Base-by-base conservation (phyloP, 2,329 filamentous ascomycete species). In the Venturia oleaginea region DNA sequence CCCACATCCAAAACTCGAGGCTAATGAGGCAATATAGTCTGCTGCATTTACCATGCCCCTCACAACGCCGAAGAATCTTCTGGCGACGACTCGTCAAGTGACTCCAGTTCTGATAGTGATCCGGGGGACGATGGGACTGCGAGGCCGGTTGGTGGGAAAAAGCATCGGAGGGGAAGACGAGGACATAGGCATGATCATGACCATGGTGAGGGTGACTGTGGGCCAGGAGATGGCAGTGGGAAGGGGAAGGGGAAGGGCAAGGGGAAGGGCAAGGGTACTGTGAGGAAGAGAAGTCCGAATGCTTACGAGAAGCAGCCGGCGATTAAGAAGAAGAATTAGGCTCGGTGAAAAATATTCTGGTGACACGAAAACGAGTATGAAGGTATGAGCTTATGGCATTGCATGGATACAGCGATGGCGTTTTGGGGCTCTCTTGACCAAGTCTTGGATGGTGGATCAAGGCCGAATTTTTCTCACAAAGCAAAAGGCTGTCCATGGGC, bases 21-120 rank as follows among this genome's bases (percentile, higher is more conserved):
- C 59, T 65, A 24, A 63, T 11, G 3, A 7, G 38, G n/a, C 19
- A 38, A 38, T 59, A 10, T 61, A 96, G 94, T 97, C n/a, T 99
- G 94, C 83, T 99, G 94, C 76, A 99, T 99, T 76, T 99, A 97
- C 78, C 93, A 97, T 78, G 89, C 89, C 66, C 87, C 91, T 7
- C 89, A 88, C 69, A 84, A 91, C 4, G 91, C 89, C 73, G 93
- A 97, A 75, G 94, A 90, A 38, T 92, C 88, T 68, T 85, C 86
- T 68, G 85, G 88, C 66, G 79, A 79, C 61, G 85, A 83, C 3
- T 84, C 80, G 0, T 83, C 80, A 17, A 55, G 43, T 42, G 54
- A 62, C 51, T 82, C 81, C 27, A 80, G 76, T 8, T 80, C 79
- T 7, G 80, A 81, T 38, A 74, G 71, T 30, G 76, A 76, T 48